Conservation (phyloP, 2,329 filamentous ascomycete species). For the Paecilomyces fulvus region DNA sequence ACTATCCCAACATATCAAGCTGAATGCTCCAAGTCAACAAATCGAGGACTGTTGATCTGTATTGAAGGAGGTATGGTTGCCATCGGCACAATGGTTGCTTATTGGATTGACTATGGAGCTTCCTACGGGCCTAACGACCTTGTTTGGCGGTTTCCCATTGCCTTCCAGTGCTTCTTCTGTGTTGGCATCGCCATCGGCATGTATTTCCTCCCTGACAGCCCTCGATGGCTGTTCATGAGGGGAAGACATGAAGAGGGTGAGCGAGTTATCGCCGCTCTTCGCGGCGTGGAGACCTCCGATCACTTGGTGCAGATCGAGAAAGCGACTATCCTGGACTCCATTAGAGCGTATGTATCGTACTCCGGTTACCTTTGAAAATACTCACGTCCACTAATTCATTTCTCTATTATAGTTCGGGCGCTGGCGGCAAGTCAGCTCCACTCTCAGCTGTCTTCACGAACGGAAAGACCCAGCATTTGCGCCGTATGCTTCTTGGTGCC, state of each 20-base stretch:
- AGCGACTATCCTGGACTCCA: constrained; percentile 55
- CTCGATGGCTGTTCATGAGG: constrained; percentile 27
- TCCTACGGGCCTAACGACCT: constrained; percentile 12
- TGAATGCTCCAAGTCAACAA: constrained; percentile 41
- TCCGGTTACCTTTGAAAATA: constrained; percentile 28
- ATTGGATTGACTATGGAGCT: constrained; percentile 37
- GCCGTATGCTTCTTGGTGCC: constrained; percentile 32
- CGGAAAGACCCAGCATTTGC: constrained; percentile 32
- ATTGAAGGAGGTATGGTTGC: constrained; percentile 42
- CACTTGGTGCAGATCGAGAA: constrained; percentile 47
- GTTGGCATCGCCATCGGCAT: constrained; percentile 28
- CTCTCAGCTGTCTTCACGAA: constrained; percentile 41
- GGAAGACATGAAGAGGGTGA: constrained; percentile 35
- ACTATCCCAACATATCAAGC: constrained; percentile 42
- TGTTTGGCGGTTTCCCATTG: constrained; percentile 41
- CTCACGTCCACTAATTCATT: background rate
- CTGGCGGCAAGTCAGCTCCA: constrained; percentile 38
- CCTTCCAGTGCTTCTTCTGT: constrained; percentile 40
- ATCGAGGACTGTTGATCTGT: constrained; percentile 49
- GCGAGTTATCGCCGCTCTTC: constrained; percentile 39
- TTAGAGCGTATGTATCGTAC: constrained; percentile 42
- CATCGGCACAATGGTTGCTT: constrained; percentile 38
- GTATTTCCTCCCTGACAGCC: constrained; percentile 29
- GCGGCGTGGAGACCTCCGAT: constrained; percentile 38
- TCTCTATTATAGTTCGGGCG: constrained; percentile 44